Evolutionary conservation across 176 grass and related monocot species (phyloP).

Genomic region (Bromus sterilis): DNA sequence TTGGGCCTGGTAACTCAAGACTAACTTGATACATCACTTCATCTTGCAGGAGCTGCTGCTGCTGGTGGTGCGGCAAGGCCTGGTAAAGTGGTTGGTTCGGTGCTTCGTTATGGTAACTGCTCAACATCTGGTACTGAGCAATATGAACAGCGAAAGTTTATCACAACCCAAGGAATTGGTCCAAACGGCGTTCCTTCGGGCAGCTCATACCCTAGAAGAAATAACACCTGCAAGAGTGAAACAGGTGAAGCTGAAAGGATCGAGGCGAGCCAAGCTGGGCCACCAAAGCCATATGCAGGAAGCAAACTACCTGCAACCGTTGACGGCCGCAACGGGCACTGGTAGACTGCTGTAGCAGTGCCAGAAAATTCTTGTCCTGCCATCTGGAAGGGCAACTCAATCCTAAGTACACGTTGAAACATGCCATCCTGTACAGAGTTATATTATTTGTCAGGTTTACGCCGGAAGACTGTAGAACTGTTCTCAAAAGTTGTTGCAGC

Average conservation of each 20-base stretch:
- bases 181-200: conserved; percentile 50
- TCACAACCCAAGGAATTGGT: conserved; percentile 34
- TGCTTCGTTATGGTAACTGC: conserved; percentile 33
- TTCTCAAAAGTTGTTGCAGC: not conserved
- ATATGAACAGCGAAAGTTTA: conserved; percentile 59
- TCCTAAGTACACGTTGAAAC: conserved; percentile 14
- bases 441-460: conserved; percentile 14
- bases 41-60: conserved; percentile 37
- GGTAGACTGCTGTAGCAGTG: conserved; percentile 31
- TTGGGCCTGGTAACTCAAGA: not conserved
- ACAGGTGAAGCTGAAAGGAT: conserved; percentile 59
- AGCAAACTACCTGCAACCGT: conserved; percentile 58
- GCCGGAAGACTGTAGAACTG: not conserved
- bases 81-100: conserved; percentile 53
- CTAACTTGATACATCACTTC: conserved; percentile 1
- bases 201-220: conserved; percentile 70
- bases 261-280: conserved; percentile 23
- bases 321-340: conserved; percentile 50
- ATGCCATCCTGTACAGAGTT: conserved; percentile 26
- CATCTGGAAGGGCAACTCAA: not conserved
- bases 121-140: conserved; percentile 25
- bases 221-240: conserved; percentile 70
- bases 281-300: conserved; percentile 48
- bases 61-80: conserved; percentile 42
- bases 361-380: not conserved